Evolutionary conservation across 768 basidiomycete genomes (phyloP), one percentile per base, ranked within the genome.

Genomic region (Lactarius pseudohatsudake): DNA sequence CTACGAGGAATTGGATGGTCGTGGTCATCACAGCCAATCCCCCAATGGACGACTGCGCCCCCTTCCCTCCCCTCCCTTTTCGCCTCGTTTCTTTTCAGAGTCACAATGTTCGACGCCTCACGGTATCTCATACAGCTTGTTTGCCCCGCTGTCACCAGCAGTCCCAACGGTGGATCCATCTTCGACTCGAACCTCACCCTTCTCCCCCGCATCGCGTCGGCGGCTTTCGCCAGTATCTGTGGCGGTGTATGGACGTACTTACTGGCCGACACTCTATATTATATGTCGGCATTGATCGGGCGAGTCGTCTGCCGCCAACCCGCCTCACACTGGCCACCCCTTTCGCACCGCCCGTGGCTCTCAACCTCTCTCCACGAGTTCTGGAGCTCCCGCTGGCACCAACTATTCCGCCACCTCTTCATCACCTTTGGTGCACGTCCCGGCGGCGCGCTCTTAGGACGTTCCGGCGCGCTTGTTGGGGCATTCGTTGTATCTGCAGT

Each of bases 401-500:
- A 41, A 6, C 6, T 41, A 41, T 11, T 70, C 78, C 9, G 81
- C 80, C 74, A 65, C 4, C 45, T 56, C 2, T 79, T 79, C 64
- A 53, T 77, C 53, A 41, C 69, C 28, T 16, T 78, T 3, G 80
- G 78, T 20, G 73, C 72, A 1, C 59, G 61, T 18, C 78, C 75
- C 0, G 58, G 84, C 32, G 72, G 72, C 40, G 71, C 71, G 61
- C 65, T 84, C 6, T 16, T 41, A 41, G 41, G 41, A 41, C 41
- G 41, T 6, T 16, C 41, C 16, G 41, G 41, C 16, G 4, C 72
- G 4, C 76, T 88, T 5, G 62, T 89, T 2, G 88, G 86, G 8
- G 83, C 81, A 4, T 91, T 91, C 72, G 60, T 82, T 1, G 67
- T 83, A 6, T 90, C 89, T 0, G 86, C 81, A 8, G 32, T 84